phyloP scores from a whole-genome alignment of 305 asterid species.

The Fraxinus sp. region DNA sequence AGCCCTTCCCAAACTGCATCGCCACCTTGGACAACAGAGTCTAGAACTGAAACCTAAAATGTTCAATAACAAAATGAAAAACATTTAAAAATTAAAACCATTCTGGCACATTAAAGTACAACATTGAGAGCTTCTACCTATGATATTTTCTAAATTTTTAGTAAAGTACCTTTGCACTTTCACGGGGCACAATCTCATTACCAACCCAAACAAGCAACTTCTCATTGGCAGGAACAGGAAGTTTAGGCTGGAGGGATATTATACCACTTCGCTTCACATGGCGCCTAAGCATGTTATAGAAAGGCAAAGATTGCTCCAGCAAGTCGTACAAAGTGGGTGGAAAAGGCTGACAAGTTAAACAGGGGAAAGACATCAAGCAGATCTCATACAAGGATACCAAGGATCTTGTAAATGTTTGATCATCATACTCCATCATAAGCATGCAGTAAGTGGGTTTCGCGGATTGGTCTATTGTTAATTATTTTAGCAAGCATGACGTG shows the following conservation, averaged over 20 bases:
- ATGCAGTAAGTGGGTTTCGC: slow-evolving; percentile 5
- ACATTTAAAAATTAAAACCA: not conserved
- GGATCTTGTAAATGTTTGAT: slow-evolving; percentile 9
- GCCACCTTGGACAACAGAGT: slow-evolving; percentile 97
- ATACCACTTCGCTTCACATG: slow-evolving; percentile 35
- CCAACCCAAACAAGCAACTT: slow-evolving; percentile 95
- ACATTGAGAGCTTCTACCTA: not conserved
- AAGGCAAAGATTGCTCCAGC: slow-evolving; percentile 86
- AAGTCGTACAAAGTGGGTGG: slow-evolving; percentile 63
- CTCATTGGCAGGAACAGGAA: slow-evolving; percentile 79
- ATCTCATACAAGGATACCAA: slow-evolving; percentile 12
- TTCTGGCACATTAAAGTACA: slow-evolving; percentile 7
- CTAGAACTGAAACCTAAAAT: slow-evolving; percentile 84
- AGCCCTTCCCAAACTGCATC: slow-evolving; percentile 99
- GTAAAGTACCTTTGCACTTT: slow-evolving; percentile 65
- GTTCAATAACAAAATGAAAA: slow-evolving; percentile 17
- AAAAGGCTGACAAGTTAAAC: slow-evolving; percentile 59
- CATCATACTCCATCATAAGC: slow-evolving; percentile 2
- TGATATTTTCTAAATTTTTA: slow-evolving; percentile 4
- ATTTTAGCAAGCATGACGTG: not conserved
- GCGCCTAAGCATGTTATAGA: slow-evolving; percentile 72
- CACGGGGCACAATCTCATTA: slow-evolving; percentile 83
- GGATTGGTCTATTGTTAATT: not conserved
- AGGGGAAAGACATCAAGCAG: slow-evolving; percentile 14
- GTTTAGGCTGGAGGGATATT: slow-evolving; percentile 39